Base-by-base conservation (phyloP, 2,329 filamentous ascomycete genomes). In the Botrytis galanthina region DNA sequence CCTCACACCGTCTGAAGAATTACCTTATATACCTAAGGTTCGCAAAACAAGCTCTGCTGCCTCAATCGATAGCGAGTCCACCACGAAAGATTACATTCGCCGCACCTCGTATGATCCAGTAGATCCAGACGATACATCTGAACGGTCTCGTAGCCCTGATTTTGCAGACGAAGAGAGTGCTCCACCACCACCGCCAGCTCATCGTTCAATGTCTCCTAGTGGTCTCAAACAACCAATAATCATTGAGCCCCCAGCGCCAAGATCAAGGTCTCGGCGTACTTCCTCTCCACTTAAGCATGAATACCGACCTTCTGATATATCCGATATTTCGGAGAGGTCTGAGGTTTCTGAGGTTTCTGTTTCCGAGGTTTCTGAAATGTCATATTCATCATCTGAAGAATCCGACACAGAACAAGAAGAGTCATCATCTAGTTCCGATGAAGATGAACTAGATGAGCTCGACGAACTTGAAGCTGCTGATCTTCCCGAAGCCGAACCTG, bases 211-310 rank as follows among this genome's bases (percentile, higher is more conserved):
- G 39, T 78, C 90, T 81, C 79, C 90, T 84, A 78, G 82, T 78
- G 77, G 82, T 73, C 79, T 84, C 75, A 80, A 83, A 80, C 78
- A 74, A 7, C 61, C 74, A 29, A 76, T 78, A 46, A 67, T 76
- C 16, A 74, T 80, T 44, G 79, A 80, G 12, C 75, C 74, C 14
- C 75, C 77, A 12, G 77, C 76, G 9, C 75, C 78, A n/a, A 76
- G 75, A 60, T 73, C 63, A 14, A 78, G 72, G 35, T 88, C 91
- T 80, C 89, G 95, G 62, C 90, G 94, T 29, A 92, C 90, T 1
- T 98, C 96, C 0, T 99, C 96, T 1, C 96, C 96, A 0, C 85
- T 99, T 68, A 99, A 99, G 84, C 95, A 98, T 80, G 95, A 99
- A 83, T 99, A 98, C 79, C 91, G 95, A 75, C 95, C 95, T 22